These are phyloP conservation scores for Aureobasidium uvarum DNA, from an alignment of 2,329 filamentous ascomycete species.

Conservation along the genomic window DNA sequence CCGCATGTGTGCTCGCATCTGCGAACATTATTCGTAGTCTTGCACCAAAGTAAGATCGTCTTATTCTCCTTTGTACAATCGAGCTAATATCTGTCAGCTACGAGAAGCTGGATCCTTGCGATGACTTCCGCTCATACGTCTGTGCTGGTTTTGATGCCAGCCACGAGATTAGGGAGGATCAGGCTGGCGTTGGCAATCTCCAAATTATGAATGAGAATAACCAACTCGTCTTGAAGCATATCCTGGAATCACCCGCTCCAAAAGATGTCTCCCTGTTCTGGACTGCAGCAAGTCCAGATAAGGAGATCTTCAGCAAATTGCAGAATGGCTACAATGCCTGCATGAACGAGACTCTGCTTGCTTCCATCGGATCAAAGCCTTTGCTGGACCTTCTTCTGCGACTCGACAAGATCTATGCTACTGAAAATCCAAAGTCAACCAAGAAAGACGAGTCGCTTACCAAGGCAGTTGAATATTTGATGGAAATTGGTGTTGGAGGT, in stretches of 20 bases:
- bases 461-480: constrained; percentile 15
- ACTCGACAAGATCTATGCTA: constrained; percentile 46
- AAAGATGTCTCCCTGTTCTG: constrained; percentile 22
- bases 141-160: constrained; percentile 25
- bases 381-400: constrained; percentile 57
- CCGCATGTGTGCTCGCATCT: constrained; percentile 24
- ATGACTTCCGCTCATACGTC: constrained; percentile 25
- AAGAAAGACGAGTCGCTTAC: constrained; percentile 39
- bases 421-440: not conserved
- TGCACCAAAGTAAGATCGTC: not conserved
- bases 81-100: not conserved
- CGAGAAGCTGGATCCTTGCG: constrained; percentile 23
- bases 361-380: constrained; percentile 56
- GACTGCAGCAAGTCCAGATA: constrained; percentile 41
- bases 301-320: constrained; percentile 65
- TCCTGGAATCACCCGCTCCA: constrained; percentile 21
- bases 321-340: constrained; percentile 65
- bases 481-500: constrained; percentile 11
- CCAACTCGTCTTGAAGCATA: constrained; percentile 26
- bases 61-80: not conserved
- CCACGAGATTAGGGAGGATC: constrained; percentile 26
- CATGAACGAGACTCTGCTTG: constrained; percentile 60
- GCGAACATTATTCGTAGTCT: constrained; percentile 21
- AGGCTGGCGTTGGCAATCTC: constrained; percentile 23
- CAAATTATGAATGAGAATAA: constrained; percentile 25